Evolutionary conservation across 163 green algal genomes (phyloP).

Genomic region (Scenedesmus sp.): DNA sequence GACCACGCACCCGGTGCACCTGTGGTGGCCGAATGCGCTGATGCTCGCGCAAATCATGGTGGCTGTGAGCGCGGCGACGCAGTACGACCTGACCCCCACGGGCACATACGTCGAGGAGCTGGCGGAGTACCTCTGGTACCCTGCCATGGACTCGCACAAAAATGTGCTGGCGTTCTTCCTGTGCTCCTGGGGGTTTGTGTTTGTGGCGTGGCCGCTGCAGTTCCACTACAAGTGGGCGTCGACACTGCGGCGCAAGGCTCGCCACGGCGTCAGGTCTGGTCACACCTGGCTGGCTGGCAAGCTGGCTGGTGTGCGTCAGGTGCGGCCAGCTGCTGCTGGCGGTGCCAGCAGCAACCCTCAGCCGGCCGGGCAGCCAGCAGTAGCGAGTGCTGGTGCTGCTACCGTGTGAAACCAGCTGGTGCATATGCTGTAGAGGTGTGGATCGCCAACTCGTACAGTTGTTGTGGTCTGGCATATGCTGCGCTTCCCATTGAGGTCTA

Average conservation of each 20-base stretch:
- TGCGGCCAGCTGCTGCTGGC: neutral
- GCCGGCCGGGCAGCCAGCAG: neutral
- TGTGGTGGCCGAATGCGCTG: neutral
- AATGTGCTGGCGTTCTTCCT: neutral
- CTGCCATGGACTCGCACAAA: neutral
- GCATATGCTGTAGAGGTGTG: neutral
- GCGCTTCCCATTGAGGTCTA: too few species aligned
- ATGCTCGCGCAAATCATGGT: neutral
- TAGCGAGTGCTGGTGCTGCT: neutral
- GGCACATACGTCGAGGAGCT: neutral
- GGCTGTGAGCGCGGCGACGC: neutral
- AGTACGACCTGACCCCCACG: neutral
- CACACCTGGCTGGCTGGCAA: neutral
- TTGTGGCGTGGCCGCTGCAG: constrained; percentile 4
- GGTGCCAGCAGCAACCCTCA: neutral
- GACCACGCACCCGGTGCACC: neutral
- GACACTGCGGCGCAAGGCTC: neutral
- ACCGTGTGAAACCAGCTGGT: neutral
- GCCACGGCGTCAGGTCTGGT: neutral
- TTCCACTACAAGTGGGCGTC: constrained; percentile 9
- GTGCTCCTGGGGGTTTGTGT: neutral
- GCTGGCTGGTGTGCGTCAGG: neutral
- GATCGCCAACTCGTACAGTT: too few species aligned
- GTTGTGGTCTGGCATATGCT: too few species aligned
- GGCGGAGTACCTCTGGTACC: constrained; percentile 2